Evolutionary conservation across 1,284 basidiomycete species (phyloP), one percentile per base, ranked within the genome.

Genomic region (Meira miltonrushii): DNA sequence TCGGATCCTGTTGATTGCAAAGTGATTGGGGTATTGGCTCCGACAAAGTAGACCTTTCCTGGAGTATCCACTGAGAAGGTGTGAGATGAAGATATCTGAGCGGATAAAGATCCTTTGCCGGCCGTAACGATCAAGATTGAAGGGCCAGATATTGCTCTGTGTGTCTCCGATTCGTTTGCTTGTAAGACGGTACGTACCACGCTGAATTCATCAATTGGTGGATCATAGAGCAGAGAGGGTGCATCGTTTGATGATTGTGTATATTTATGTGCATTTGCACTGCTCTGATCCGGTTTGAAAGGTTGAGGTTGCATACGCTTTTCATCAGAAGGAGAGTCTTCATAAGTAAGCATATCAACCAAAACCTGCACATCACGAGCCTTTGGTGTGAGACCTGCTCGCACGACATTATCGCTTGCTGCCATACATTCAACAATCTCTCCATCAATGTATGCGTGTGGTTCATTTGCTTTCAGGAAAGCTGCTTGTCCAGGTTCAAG

Each of bases 381-480:
- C 80, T 99, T 99, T 11, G 95, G 94, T 0, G 95, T 99, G 44
- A 99, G 85, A 17, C 95, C 95, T 1, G 95, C 95, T 50, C 95
- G 89, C 59, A 99, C 95, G 77, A 99, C 95, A 79, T 98, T 98
- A 81, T 99, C 94, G 60, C 62, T 66, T 6, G 64, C 61, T 6
- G 75, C 75, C 75, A 78, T 78, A 68, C 75, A 78, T 58, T 78
- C 75, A 28, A 77, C 56, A 41, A 75, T 74, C 40, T 75, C 67
- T 12, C 76, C 76, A 39, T 85, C 86, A 56, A 98, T 84, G 78
- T 98, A 99, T 0, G 95, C 95, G 70, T 99, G 94, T 1, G 95
- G 94, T 79, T 96, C 92, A 67, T 95, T 90, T 1, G 94, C 94
- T 43, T 90, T 88, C 11, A 99, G 83, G 81, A 95, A 98, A 58